These are phyloP conservation scores for Trichoderma orchidacearum DNA, from an alignment of 495 filamentous ascomycete species.

Conservation along the genomic window DNA sequence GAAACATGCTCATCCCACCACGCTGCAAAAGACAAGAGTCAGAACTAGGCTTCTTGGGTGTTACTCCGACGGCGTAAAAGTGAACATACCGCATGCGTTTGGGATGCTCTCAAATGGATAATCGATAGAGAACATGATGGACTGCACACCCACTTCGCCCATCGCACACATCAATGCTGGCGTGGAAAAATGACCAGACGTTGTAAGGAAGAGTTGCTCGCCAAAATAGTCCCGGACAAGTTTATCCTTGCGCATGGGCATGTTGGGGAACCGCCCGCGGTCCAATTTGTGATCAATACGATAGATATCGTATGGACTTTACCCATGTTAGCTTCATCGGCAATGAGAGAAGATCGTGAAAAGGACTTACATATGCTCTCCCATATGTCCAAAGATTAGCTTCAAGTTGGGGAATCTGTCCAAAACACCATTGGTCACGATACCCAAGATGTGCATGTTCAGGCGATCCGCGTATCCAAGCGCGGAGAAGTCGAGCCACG, in stretches of 20 bases:
- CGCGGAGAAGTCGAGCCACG: conserved; percentile 24
- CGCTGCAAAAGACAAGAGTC: not conserved
- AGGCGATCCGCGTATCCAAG: conserved; percentile 20
- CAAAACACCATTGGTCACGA: conserved; percentile 24
- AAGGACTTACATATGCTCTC: conserved; percentile 27
- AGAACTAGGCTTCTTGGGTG: no score
- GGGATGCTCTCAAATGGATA: conserved; percentile 43
- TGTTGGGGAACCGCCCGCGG: conserved; percentile 11
- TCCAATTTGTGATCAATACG: conserved; percentile 15
- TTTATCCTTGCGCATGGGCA: conserved; percentile 13
- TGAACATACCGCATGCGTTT: conserved; percentile 10
- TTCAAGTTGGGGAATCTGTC: conserved; percentile 42
- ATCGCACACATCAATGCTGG: conserved; percentile 12
- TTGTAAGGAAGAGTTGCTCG: conserved; percentile 18
- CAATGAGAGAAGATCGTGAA: not conserved
- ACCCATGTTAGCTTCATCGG: not conserved
- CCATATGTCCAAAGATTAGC: conserved; percentile 51
- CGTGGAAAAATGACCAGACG: conserved; percentile 44
- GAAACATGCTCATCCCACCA: conserved; percentile 15
- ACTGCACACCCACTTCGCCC: conserved; percentile 9
- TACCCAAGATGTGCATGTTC: conserved; percentile 22
- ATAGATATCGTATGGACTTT: conserved; percentile 12
- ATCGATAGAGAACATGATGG: conserved; percentile 41
- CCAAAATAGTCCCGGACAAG: conserved; percentile 14
- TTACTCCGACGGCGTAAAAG: not conserved